Evolutionary conservation across 2,329 filamentous ascomycete genomes (phyloP), one percentile per base, ranked within the genome.

Genomic region (Sporothrix curviconia): DNA sequence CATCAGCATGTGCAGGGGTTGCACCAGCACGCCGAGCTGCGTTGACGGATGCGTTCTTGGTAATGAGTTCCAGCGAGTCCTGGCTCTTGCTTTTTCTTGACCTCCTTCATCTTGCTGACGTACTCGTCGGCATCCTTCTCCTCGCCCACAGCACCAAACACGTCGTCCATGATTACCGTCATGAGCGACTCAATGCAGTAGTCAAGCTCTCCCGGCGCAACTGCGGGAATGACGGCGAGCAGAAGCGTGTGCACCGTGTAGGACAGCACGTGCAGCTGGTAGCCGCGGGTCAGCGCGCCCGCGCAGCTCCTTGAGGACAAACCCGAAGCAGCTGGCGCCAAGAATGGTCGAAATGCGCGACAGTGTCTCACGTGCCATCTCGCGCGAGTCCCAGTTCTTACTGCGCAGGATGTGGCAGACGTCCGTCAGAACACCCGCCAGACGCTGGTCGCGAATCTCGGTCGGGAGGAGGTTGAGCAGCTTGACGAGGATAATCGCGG

Each of bases 61-160:
- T 88, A 62, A 97, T 79, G 15, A 97, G 78, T 70, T 97, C 92
- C 86, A 97, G 95, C 0, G 94, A 95, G 68, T 99, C 95, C 66
- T 92, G 95, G 68, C 92, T 96, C 77, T 97, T 99, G 77, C 89
- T 96, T 71, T 89, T 94, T 76, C n/a, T 96, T 97, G 57, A 99
- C 87, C 73, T 99, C 94, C 71, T 95, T 96, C 86, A 95, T 96
- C 71, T 92, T 89, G 69, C 85, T 96, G 57, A 87, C 86, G 69
- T 99, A 99, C 55, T 92, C 94, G 65, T 96, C 91, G 0, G 92
- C 92, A 66, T 99, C 94, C 72, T 99, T 99, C 68, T 99, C 92
- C 72, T 96, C 89, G 2, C 94, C 94, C 34, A 88, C 87, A 6
- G 85, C 83, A 30, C 95, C 95, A 67, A 99, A 99, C 12, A 95